Conservation (phyloP, 345 rosid genomes). For the Bruguiera gymnorhiza region DNA sequence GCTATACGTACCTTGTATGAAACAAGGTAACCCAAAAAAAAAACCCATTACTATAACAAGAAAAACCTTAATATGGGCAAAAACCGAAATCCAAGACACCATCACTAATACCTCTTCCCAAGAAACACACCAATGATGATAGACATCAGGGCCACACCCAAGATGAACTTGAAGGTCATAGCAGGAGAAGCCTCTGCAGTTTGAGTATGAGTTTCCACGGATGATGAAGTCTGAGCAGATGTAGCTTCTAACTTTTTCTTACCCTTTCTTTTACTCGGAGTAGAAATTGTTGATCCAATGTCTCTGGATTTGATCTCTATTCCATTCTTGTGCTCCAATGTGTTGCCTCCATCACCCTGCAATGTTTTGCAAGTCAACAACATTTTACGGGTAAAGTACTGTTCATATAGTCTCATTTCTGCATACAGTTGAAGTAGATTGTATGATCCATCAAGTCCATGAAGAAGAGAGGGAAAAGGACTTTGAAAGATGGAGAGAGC, state of each 20-base stretch:
- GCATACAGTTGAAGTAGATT: too few relatives aligned
- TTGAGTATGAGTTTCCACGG: slow-evolving; percentile 31
- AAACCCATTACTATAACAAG: background rate
- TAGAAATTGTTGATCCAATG: slow-evolving; percentile 43
- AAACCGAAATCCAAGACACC: slow-evolving; percentile 10
- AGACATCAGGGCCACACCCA: slow-evolving; percentile 72
- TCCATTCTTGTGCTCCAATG: slow-evolving; percentile 28
- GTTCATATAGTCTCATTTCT: too few relatives aligned
- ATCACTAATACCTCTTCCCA: slow-evolving; percentile 70
- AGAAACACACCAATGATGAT: slow-evolving; percentile 66
- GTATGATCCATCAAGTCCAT: too few relatives aligned
- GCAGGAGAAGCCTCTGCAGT: slow-evolving; percentile 33
- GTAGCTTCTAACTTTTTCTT: slow-evolving; percentile 65
- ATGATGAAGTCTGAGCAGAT: slow-evolving; percentile 37
- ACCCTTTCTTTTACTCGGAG: slow-evolving; percentile 71
- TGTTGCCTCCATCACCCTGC: slow-evolving; percentile 34
- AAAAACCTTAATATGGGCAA: background rate
- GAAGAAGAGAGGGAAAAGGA: too few relatives aligned
- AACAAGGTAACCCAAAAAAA: background rate
- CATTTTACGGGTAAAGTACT: background rate
- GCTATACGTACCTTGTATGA: background rate
- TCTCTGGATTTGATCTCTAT: slow-evolving; percentile 71
- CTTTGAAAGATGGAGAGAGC: too few relatives aligned
- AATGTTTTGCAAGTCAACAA: background rate
- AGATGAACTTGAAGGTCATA: slow-evolving; percentile 46